phyloP scores from a whole-genome alignment of 83 land plant genomes.

The Picea abies region DNA sequence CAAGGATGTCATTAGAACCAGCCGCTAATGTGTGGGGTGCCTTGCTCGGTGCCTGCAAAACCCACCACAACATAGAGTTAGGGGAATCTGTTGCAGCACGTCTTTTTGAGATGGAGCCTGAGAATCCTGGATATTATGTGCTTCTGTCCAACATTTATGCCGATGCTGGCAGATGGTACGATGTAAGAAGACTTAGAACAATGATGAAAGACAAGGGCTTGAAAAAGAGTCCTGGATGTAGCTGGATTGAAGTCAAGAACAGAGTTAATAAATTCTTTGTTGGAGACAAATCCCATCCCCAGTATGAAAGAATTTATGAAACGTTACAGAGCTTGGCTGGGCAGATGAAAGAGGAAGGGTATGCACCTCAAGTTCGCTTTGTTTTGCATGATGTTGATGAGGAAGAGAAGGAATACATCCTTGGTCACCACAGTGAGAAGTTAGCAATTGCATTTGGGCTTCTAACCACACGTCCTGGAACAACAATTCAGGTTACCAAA shows the following conservation, averaged over 20 bases:
- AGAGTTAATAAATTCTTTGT: no score
- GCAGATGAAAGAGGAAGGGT: no score
- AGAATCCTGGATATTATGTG: conserved; percentile 17
- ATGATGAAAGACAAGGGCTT: conserved; percentile 17
- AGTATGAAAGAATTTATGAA: no score
- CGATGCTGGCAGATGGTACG: background rate
- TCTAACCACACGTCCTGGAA: no score
- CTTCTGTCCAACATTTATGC: conserved; percentile 20
- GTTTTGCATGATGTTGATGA: no score
- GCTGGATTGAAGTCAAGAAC: conserved; percentile 9
- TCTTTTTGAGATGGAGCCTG: conserved; percentile 16
- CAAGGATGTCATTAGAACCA: conserved; percentile 15
- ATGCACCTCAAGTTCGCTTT: no score
- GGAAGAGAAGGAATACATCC: no score
- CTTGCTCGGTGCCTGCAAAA: conserved; percentile 24
- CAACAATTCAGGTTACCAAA: no score
- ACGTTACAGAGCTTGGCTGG: no score
- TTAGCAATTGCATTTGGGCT: no score
- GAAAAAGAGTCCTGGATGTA: conserved; percentile 1
- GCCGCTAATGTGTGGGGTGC: conserved; percentile 21
- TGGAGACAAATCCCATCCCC: no score
- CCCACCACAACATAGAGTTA: conserved; percentile 6
- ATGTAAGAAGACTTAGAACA: background rate
- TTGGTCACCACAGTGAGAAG: no score
- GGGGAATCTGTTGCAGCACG: conserved; percentile 14